Base-by-base conservation (phyloP, 2,329 filamentous ascomycete genomes). In the Aureobasidium musti region DNA sequence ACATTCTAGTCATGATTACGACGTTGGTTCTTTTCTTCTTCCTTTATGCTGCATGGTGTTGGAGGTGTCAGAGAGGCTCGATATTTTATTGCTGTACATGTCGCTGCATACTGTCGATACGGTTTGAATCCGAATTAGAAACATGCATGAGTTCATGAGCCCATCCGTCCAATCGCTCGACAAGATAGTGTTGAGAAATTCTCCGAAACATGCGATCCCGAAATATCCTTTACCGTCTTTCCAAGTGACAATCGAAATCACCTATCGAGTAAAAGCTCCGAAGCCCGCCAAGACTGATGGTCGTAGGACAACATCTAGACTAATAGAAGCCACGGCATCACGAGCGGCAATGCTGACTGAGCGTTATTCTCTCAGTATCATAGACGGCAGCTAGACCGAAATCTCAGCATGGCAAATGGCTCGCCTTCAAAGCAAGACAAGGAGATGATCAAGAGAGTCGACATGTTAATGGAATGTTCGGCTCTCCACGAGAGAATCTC, bases 1-100 rank as follows among this genome's bases (percentile, higher is more conserved):
- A 77, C 75, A 60, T 77, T 65, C 57, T 69, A 63, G 45, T 66
- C 50, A 50, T 50, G 45, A 33, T 61, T 64, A 64, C 47, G 47
- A 43, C 8, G 35, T 49, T 54, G 23, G 37, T 28, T 19, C 1
- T 33, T 45, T 60, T 61, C 14, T 23, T 11, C 30, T 37, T 43
- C 10, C 10, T 64, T 37, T 4, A 49, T 30, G 41, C 35, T 39
- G 35, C 60, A 63, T 11, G 35, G 19, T 26, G 37, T 63, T 49
- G 59, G 33, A 45, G 49, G 49, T 53, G 49, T 54, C 26, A 53
- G 61, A 54, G 33, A 41, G 59, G 33, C 59, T 52, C 21, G 26
- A 45, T 60, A 49, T 49, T 35, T 63, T 52, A 52, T 63, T 63
- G 47, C 37, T 64, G 47, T 52, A 63, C 45, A 41, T 63, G 33